Base-by-base conservation (phyloP, 345 rosid genomes). In the Brassica incana region DNA sequence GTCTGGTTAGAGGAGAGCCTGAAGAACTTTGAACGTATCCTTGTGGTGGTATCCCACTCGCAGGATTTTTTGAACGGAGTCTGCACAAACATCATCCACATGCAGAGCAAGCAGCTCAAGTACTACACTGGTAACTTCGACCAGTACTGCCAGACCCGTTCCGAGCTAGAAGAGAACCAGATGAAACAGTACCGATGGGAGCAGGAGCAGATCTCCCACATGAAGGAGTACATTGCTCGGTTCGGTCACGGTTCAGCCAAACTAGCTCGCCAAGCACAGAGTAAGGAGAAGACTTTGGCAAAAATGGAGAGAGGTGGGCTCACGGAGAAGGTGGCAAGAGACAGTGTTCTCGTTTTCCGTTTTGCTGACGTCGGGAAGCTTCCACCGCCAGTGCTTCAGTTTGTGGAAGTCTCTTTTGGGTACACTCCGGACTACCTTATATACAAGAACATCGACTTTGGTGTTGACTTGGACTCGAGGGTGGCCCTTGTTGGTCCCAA, bases 121-220 rank as follows among this genome's bases (percentile, higher is more conserved):
- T 20, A 88, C 5, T 96, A 93, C 81, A 81, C 95, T 50, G 99
- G 99, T 32, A 96, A 96, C 77, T 96, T 78, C 63, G 99, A 96
- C 78, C 99, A 96, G 85, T 96, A 96, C 81, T 89, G 86, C 73
- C 99, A 96, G 84, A 96, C 98, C 11, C 98, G 99, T 76, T 14
- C 93, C 40, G 99, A 92, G 38, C 84, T 96, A 50, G 99, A 96
- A 79, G 99, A 96, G 82, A 96, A 96, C 81, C 98, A 96, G 86
- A 96, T 96, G 99, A 96, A 96, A 77, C 97, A 96, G 68, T 96
- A 93, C 88, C 87, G 87, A 82, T 96, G 99, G 99, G 99, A 96
- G 87, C 99, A 93, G 88, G 99, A 96, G 85, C 99, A 96, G 87
- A 96, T 96, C 79, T 69, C 98, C 73, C 82, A 87, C 48, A 96